Conservation (phyloP, 2,329 filamentous ascomycete genomes). For the Thielaviopsis populi region DNA sequence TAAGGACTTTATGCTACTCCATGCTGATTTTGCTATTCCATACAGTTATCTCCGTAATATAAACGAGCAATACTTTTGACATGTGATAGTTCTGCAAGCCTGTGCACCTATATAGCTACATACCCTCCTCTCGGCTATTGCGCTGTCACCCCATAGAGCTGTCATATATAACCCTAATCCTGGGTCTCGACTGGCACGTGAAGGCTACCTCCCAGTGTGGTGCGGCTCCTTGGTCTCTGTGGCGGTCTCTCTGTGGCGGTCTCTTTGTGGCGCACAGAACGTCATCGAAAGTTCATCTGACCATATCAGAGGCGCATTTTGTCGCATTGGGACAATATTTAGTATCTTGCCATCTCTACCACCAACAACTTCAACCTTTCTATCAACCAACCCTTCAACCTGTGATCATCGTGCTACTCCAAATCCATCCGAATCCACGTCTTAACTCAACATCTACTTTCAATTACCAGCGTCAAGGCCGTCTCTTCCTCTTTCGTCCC, state of each 20-base stretch:
- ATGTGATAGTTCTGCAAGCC: neutral
- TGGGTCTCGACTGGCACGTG: neutral
- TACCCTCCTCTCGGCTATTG: no score
- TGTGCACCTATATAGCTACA: no score
- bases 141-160: no score
- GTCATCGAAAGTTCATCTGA: slow-evolving; percentile 2
- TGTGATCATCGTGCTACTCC: no score
- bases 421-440: no score
- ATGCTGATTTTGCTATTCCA: no score
- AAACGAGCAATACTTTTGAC: neutral
- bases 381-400: neutral
- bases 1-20: no score
- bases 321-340: neutral
- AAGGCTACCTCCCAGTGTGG: neutral
- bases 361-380: no score
- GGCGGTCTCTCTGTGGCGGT: neutral
- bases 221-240: neutral
- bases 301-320: neutral
- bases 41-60: no score
- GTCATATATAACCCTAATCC: neutral
- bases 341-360: neutral
- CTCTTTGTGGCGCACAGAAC: neutral
- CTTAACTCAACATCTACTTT: neutral
- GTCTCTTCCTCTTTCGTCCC: neutral
- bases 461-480: neutral